Base-by-base conservation (phyloP, 1,284 basidiomycete genomes). In the Cystobasidiaceae sp. region DNA sequence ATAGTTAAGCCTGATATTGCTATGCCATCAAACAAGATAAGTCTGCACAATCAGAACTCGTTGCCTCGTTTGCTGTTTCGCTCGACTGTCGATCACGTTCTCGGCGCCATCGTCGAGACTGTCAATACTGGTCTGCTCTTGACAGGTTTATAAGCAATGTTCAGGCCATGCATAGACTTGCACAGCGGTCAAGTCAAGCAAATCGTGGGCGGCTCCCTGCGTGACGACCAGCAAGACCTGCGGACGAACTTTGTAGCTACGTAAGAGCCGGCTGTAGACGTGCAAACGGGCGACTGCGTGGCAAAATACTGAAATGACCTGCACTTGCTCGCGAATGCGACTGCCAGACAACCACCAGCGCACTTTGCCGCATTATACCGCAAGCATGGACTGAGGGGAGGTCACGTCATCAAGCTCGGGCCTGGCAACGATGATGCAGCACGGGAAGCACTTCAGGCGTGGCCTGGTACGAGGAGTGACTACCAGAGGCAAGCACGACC, bases 351-450 rank as follows among this genome's bases (percentile, higher is more conserved):
- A 73, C 85, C 89, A 5, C 83, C 96, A 23, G 81, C 81, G 1
- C 84, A 90, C 72, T 99, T 88, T 76, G 90, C 93, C 2, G 78
- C 81, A 32, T 80, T 97, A 43, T 99, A 98, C 76, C 82, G 79
- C 67, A 70, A 81, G 25, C 78, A 92, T 72, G 77, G 80, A 23
- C 82, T 99, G 1, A 80, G 79, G 41, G 96, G 94, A 0, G 93
- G 91, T 0, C 96, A 98, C 81, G 86, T 99, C 34, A 97, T 99
- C 74, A 98, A 97, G 79, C 85, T 99, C 6, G 96, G 96, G 3
- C 85, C 87, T 1, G 76, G 78, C 2, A 98, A 98, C 73, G 92
- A 97, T 69, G 82, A 81, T 9, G 91, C 93, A 7, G 94, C 96
- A 5, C 82, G 78, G 67, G 85, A 88, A 64, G 93, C 93, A 0